Conservation (phyloP, 1,284 basidiomycete species). For the Salmacisia buchloeana region DNA sequence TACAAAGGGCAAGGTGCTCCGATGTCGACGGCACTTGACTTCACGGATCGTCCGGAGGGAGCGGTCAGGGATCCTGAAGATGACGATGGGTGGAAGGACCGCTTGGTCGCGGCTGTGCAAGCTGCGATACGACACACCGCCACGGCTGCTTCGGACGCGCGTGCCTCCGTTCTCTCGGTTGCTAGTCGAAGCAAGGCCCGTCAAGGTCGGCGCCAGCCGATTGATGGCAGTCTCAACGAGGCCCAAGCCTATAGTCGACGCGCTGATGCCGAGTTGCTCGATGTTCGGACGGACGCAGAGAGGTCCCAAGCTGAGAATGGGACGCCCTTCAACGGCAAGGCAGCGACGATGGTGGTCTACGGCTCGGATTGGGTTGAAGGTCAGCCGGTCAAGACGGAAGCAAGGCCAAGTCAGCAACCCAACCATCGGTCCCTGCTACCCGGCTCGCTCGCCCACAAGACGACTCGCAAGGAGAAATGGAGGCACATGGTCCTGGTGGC, state of each 20-base stretch:
- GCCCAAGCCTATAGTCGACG: no score
- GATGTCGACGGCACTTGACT: no score
- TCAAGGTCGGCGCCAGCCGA: not conserved
- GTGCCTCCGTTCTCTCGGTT: not conserved
- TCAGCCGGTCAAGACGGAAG: not conserved
- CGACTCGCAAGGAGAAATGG: not conserved
- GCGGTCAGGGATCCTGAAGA: constrained; percentile 5
- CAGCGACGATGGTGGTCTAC: constrained; percentile 71
- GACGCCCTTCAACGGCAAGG: constrained; percentile 59
- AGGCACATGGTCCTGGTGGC: not conserved
- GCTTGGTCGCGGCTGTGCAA: not conserved
- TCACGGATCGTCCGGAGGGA: not conserved
- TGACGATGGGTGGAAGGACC: constrained; percentile 7
- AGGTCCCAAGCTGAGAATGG: not conserved
- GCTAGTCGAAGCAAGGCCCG: constrained; percentile 58
- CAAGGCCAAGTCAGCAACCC: no score
- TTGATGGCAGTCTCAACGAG: no score
- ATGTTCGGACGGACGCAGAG: no score
- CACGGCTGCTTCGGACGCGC: not conserved
- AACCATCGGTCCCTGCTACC: no score
- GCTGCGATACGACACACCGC: not conserved
- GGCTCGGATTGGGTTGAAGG: constrained; percentile 60
- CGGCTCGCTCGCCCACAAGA: no score
- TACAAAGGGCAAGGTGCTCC: no score
- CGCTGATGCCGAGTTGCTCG: no score